A percentile compares a stretch with the other conserved stretches of the same genome.
phyloP scores from a whole-genome alignment of 1,284 basidiomycete species.

The Amylostereum areolatum region DNA sequence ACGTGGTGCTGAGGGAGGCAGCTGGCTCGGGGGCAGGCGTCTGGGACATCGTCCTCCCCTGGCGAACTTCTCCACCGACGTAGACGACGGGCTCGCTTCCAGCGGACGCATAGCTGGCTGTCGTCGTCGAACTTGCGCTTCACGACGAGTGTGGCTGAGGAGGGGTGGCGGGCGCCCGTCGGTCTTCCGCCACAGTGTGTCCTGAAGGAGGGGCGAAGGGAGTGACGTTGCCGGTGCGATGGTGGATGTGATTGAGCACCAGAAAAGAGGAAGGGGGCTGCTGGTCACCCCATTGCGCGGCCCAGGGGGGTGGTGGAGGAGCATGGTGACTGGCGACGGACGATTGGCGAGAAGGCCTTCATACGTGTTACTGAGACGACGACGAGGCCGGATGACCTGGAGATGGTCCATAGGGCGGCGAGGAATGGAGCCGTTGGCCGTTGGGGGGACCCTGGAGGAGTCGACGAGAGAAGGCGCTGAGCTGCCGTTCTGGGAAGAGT shows the following conservation, averaged over 20 bases:
- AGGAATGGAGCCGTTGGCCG: constrained; percentile 8
- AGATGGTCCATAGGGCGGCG: constrained; percentile 4
- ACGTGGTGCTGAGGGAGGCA: constrained; percentile 11
- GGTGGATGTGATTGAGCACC: too few species aligned
- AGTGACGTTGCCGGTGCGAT: constrained; percentile 14
- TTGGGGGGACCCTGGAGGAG: constrained; percentile 2
- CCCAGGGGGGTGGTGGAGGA: constrained; percentile 68
- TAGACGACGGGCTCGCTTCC: too few species aligned
- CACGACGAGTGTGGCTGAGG: neutral
- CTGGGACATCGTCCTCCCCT: constrained; percentile 7
- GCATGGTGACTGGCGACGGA: constrained; percentile 27
- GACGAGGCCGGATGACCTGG: constrained; percentile 20
- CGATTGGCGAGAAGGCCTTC: constrained; percentile 25
- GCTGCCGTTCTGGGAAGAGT: constrained; percentile 16
- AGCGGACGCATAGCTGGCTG: constrained; percentile 1
- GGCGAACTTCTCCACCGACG: constrained; percentile 2
- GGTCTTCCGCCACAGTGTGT: too few species aligned
- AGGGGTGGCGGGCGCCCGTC: too few species aligned
- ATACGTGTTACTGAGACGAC: too few species aligned
- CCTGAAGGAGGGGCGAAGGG: too few species aligned
- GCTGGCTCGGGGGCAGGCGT: constrained; percentile 6
- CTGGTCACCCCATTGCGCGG: constrained; percentile 42
- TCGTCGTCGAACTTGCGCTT: neutral
- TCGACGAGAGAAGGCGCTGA: constrained; percentile 4
- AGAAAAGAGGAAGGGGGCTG: constrained; percentile 19